Base-by-base conservation (phyloP, 2,329 filamentous ascomycete species). In the Didymella glomerata region DNA sequence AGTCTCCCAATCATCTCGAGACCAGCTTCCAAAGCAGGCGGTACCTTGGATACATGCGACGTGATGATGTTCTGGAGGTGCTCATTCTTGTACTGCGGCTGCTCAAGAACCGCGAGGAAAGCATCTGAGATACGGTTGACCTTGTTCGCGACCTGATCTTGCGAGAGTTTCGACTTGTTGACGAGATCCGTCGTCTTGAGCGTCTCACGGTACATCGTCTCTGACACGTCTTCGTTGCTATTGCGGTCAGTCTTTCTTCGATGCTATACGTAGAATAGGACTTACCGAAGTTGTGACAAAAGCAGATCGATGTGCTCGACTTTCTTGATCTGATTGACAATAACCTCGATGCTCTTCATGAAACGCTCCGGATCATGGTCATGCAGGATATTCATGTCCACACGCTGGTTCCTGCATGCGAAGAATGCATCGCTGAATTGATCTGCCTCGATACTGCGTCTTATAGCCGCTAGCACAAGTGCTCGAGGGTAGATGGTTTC, bases 341-440 rank as follows among this genome's bases (percentile, higher is more conserved):
- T 96, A 0, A 91, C 77, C 0, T 84, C 82, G 11, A 97, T 85
- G 64, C 88, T 91, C 4, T 84, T 80, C 74, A 97, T 84, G 73
- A 99, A 97, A 66, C 96, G 91, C 36, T 88, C 84, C 0, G 94
- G 92, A n/a, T 88, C 88, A 77, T 98, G 92, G 72, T 99, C 95
- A 71, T 96, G 94, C 2, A 99, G 82, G 61, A 99, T 94, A 72
- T 99, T 99, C 90, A 98, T 93, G 72, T 99, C 95, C 0, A 99
- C 95, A 67, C 96, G 87, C 75, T 99, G 96, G 22, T 89, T 94
- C 49, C 95, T 88, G 74, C 95, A 98, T 62, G 92, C 89, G 22
- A 90, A 82, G 74, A 97, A 99, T 0, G 95, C 95, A 50, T 86
- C 87, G 48, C 85, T 86, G 72, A 97, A 99, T 68, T 95, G 87